phyloP scores from a whole-genome alignment of 2,329 filamentous ascomycete genomes.

The Tolypocladium amazonense region DNA sequence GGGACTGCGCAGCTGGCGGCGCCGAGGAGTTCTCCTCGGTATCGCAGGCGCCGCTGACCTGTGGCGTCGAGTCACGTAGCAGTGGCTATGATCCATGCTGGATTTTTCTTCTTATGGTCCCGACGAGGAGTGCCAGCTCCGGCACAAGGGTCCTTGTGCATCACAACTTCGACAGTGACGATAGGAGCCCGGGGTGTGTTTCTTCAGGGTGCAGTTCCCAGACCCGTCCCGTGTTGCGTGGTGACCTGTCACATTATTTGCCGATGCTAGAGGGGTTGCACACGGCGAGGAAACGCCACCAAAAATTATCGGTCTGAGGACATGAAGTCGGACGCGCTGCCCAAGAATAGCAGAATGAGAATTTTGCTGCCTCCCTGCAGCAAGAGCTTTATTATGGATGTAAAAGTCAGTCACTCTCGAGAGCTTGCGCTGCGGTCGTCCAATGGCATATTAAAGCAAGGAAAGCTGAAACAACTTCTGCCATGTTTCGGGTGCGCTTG shows the following conservation, averaged over 20 bases:
- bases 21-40: not conserved
- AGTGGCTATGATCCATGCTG: no score
- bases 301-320: conserved; percentile 2
- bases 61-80: not conserved
- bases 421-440: not conserved
- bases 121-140: not conserved
- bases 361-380: not conserved
- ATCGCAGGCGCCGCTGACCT: not conserved
- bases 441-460: conserved; percentile 5
- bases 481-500: conserved; percentile 3
- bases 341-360: not conserved
- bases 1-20: not conserved
- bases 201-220: not conserved
- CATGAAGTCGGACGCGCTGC: not conserved
- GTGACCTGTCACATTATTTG: conserved; percentile 13
- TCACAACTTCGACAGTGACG: not conserved
- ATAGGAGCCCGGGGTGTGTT: not conserved
- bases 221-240: conserved; percentile 7
- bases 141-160: not conserved
- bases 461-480: conserved; percentile 17
- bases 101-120: not conserved
- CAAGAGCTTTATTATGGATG: not conserved
- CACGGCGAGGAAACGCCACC: conserved; percentile 2
- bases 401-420: not conserved
- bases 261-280: not conserved